A percentile compares a stretch with the other conserved stretches of the same genome.
These are phyloP conservation scores for Volutella citrinella DNA, from an alignment of 2,329 filamentous ascomycete species.

Conservation along the genomic window DNA sequence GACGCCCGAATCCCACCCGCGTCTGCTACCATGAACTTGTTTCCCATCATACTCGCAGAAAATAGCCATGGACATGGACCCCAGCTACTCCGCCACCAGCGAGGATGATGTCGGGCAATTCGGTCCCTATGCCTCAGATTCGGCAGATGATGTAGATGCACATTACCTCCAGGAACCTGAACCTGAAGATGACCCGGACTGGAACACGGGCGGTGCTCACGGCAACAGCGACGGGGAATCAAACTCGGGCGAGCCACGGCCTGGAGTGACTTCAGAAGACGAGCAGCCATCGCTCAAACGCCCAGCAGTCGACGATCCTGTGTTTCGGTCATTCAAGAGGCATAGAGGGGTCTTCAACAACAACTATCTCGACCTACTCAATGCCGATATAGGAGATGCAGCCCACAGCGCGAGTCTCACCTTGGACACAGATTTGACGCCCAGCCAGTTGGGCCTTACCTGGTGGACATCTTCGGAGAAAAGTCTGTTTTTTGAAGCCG, in stretches of 20 bases:
- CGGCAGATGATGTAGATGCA: no score
- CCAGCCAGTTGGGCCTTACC: constrained; percentile 64
- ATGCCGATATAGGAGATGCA: constrained; percentile 56
- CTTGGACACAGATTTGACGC: constrained; percentile 31
- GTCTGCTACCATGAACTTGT: constrained; percentile 28
- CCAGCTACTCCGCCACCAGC: constrained; percentile 15
- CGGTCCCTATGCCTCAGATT: no score
- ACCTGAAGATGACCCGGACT: no score
- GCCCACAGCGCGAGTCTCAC: constrained; percentile 34
- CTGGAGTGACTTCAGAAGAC: constrained; percentile 6
- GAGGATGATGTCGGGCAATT: no score
- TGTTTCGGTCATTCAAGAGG: constrained; percentile 42
- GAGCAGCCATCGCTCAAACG: constrained; percentile 28
- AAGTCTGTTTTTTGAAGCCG: constrained; percentile 60
- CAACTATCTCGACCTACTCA: constrained; percentile 50
- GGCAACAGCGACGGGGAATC: constrained; percentile 13
- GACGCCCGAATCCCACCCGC: no score
- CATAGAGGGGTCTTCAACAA: constrained; percentile 40
- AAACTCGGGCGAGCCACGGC: no score
- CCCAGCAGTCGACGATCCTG: constrained; percentile 20
- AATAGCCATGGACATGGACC: constrained; percentile 30
- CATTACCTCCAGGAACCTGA: no score
- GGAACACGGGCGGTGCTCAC: no score
- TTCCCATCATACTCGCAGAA: constrained; percentile 15
- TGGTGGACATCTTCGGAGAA: constrained; percentile 73